Evolutionary conservation across 306 rosid species (phyloP), one percentile per base, ranked within the genome.

Genomic region (Acacia acuminata): DNA sequence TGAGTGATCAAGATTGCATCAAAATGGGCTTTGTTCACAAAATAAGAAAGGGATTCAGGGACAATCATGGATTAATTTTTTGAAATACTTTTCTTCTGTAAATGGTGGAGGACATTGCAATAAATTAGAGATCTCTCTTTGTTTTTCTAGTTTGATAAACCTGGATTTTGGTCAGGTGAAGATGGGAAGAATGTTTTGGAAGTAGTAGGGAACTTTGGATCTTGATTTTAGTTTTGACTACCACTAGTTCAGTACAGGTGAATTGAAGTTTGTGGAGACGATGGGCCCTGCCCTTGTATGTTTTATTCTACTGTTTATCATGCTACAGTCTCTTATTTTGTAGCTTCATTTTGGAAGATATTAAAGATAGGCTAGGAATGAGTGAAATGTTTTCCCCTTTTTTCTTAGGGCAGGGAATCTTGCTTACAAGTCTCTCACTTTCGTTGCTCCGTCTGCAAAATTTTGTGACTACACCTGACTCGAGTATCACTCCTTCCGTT

Each of bases 71-170:
- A 58, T 43, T 84, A 63, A 65, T 32, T 83, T 34, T 69, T 77
- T 78, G 78, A 82, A 79, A 24, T 27, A 79, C 16, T 22, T 50
- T 84, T 85, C 44, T 67, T 84, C 63, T 86, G 92, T 86, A 87
- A 81, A 87, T 89, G 92, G 85, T 64, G 71, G 81, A 74, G 83
- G 81, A 80, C 83, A 76, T 78, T 89, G 79, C 48, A 53, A 60
- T 81, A 76, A 76, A 55, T 77, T 66, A 78, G 47, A 79, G 81
- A 82, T 67, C 84, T 48, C 83, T 24, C 0, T 32, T 32, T 32
- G 74, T 48, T 34, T 73, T 53, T 19, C 38, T 64, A 56, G 77
- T 60, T 64, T 80, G 51, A 43, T 66, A 61, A 83, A 44, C 77
- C 89, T 80, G 78, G 86, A 76, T 75, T 79, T 85, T 70, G 27